Conservation (phyloP, 1,284 basidiomycete genomes). For the Pisolithus thermaeus region DNA sequence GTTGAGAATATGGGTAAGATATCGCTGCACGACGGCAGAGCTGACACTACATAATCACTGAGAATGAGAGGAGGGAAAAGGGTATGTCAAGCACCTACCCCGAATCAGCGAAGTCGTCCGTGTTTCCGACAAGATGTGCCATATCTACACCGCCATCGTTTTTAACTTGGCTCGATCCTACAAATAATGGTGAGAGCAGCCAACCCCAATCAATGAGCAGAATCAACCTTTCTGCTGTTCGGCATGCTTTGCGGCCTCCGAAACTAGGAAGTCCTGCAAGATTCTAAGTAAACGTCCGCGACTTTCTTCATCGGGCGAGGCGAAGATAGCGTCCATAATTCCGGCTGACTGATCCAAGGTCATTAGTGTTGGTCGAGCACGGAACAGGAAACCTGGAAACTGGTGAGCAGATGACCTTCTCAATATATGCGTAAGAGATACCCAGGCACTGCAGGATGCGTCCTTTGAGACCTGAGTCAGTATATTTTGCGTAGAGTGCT, state of each 20-base stretch:
- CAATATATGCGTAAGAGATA: constrained; percentile 24
- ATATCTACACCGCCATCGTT: constrained; percentile 63
- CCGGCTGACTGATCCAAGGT: constrained; percentile 66
- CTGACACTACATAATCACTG: constrained; percentile 59
- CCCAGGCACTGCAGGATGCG: constrained; percentile 80
- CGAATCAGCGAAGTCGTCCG: constrained; percentile 91
- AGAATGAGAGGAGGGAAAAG: neutral
- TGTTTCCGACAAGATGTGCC: constrained; percentile 91
- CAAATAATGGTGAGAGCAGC: constrained; percentile 5
- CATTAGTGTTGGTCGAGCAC: constrained; percentile 89
- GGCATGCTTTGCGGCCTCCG: constrained; percentile 73
- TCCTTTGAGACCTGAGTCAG: constrained; percentile 48
- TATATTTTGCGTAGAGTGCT: constrained; percentile 60
- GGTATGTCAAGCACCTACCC: constrained; percentile 48
- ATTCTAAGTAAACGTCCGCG: constrained; percentile 76
- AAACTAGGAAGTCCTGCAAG: constrained; percentile 84
- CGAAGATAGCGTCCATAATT: constrained; percentile 90
- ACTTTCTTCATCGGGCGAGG: constrained; percentile 62
- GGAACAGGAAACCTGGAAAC: constrained; percentile 75
- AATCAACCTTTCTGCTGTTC: constrained; percentile 56
- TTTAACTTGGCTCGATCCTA: constrained; percentile 37
- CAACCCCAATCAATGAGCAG: neutral
- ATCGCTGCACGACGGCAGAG: constrained; percentile 90
- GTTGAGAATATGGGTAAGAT: constrained; percentile 76
- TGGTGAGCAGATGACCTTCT: constrained; percentile 1